These are phyloP conservation scores for Strigomonas culicis DNA, from an alignment of 208 protist species.

Conservation along the genomic window DNA sequence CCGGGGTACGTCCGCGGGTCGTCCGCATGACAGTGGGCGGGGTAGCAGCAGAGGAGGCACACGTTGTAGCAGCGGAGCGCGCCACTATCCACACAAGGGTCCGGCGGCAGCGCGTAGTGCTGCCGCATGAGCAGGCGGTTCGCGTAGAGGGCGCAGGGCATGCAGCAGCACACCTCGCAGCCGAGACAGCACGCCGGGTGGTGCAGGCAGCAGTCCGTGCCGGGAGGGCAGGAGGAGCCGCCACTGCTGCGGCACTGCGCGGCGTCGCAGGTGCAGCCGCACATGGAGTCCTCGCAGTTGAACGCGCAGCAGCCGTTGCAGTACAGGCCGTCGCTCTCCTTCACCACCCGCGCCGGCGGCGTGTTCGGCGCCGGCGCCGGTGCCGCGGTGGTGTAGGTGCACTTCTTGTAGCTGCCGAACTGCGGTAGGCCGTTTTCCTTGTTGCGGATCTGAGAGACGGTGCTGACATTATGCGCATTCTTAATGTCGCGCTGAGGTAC, in stretches of 20 bases:
- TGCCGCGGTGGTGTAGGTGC: not conserved
- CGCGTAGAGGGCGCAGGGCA: conserved; percentile 40
- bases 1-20: not conserved
- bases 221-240: conserved; percentile 25
- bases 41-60: conserved; percentile 25
- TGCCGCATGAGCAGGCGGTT: conserved; percentile 46
- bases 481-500: not conserved
- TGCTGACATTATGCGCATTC: not conserved
- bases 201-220: conserved; percentile 30
- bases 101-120: conserved; percentile 40
- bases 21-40: not conserved
- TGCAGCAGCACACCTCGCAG: conserved; percentile 37
- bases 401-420: conserved; percentile 20
- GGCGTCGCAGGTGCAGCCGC: not conserved
- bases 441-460: conserved; percentile 11
- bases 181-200: conserved; percentile 31
- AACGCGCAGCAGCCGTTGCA: conserved; percentile 27
- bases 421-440: conserved; percentile 24
- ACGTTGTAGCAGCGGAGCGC: conserved; percentile 29
- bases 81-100: conserved; percentile 21
- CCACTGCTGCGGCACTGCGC: not conserved
- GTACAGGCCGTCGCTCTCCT: not conserved
- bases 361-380: not conserved
- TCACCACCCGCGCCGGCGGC: not conserved
- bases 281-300: conserved; percentile 10